Percentiles rank a stretch among this genome's conserved stretches.
phyloP scores from a whole-genome alignment of 1,139 yeast species.

The Sugiyamaella castrensis region DNA sequence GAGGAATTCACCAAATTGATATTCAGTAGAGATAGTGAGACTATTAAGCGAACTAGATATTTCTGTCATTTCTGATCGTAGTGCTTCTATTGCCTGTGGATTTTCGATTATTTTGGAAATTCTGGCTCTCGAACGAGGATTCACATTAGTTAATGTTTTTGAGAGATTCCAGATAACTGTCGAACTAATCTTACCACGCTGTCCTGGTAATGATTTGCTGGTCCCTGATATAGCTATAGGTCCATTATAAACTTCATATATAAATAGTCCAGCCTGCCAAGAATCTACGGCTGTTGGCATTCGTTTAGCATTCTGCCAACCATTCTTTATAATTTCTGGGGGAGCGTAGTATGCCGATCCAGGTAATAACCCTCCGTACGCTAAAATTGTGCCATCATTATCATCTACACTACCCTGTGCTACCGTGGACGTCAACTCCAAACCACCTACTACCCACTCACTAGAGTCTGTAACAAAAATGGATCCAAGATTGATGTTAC shows the following conservation, averaged over 20 bases:
- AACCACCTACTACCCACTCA: slow-evolving; percentile 84
- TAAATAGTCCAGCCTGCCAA: slow-evolving; percentile 57
- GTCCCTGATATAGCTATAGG: slow-evolving; percentile 21
- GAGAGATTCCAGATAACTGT: slow-evolving; percentile 22
- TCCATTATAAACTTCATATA: slow-evolving; percentile 48
- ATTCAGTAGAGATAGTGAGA: slow-evolving; percentile 48
- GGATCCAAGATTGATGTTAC: slow-evolving; percentile 55
- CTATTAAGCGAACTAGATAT: slow-evolving; percentile 53
- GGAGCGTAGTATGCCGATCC: slow-evolving; percentile 41
- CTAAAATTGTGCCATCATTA: slow-evolving; percentile 28
- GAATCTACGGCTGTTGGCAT: slow-evolving; percentile 49
- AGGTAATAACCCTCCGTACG: slow-evolving; percentile 36
- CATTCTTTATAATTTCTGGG: slow-evolving; percentile 44
- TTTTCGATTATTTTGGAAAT: slow-evolving; percentile 48
- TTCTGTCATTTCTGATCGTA: slow-evolving; percentile 47
- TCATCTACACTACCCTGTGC: slow-evolving; percentile 35
- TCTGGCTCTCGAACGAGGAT: slow-evolving; percentile 43
- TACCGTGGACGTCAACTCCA: slow-evolving; percentile 53
- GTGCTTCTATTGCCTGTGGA: slow-evolving; percentile 30
- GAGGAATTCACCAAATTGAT: slow-evolving; percentile 54
- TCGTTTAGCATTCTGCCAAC: slow-evolving; percentile 45
- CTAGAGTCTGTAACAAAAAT: slow-evolving; percentile 66
- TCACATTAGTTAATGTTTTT: slow-evolving; percentile 28
- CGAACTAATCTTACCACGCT: slow-evolving; percentile 26
- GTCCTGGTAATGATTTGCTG: slow-evolving; percentile 13